These are phyloP conservation scores for Bonia amplexicaulis DNA, from an alignment of 176 grass and related monocot genomes.

Conservation along the genomic window DNA sequence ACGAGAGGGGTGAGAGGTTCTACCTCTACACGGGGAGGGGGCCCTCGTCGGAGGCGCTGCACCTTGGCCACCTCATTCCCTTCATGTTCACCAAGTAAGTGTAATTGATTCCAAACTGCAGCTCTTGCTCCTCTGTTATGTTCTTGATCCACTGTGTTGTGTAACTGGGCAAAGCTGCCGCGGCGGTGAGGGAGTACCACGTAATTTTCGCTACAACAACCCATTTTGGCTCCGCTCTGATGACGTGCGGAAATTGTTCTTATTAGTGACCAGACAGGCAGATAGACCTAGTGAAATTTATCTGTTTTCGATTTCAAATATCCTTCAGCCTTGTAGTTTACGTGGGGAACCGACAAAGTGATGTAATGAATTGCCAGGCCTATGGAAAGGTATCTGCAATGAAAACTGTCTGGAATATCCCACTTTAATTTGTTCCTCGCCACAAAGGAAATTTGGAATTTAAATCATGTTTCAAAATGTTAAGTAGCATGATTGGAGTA, in stretches of 20 bases:
- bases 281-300: background rate
- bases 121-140: background rate
- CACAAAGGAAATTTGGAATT: background rate
- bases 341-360: background rate
- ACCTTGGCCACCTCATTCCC: slow-evolving; percentile 85
- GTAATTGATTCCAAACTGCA: background rate
- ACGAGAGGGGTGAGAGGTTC: slow-evolving; percentile 73
- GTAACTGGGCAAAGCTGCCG: background rate
- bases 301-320: background rate
- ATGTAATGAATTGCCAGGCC: background rate
- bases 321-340: background rate
- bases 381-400: background rate
- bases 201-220: background rate
- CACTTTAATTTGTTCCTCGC: background rate
- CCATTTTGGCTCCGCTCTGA: background rate
- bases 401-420: background rate
- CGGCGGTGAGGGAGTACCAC: background rate
- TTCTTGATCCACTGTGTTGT: background rate
- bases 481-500: background rate
- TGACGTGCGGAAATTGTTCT: background rate
- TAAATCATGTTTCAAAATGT: background rate
- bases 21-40: slow-evolving; percentile 94
- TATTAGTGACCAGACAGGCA: background rate
- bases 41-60: slow-evolving; percentile 82
- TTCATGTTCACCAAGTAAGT: slow-evolving; percentile 99